Conservation (phyloP, 345 rosid genomes). For the Salix brachista region DNA sequence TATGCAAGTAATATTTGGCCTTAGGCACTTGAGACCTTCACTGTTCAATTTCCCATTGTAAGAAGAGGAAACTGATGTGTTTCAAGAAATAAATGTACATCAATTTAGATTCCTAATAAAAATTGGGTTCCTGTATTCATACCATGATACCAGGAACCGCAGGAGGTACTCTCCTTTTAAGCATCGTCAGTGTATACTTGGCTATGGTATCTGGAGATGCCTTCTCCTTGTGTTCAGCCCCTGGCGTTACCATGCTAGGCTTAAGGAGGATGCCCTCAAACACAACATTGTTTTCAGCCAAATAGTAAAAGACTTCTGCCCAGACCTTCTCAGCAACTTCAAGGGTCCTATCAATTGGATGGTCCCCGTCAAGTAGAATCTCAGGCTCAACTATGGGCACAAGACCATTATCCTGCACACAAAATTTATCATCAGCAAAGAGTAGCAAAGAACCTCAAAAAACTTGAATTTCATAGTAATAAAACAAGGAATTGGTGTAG, state of each 20-base stretch:
- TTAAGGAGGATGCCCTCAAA: constrained; percentile 91
- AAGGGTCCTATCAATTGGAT: constrained; percentile 85
- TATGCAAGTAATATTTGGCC: neutral
- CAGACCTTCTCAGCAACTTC: constrained; percentile 98
- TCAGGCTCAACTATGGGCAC: constrained; percentile 98
- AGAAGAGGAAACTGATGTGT: neutral
- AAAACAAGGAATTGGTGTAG: neutral
- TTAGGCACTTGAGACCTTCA: neutral
- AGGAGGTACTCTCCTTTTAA: constrained; percentile 87
- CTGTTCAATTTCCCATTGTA: neutral
- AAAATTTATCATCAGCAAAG: constrained; percentile 8
- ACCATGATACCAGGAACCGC: constrained; percentile 98
- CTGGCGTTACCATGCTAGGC: constrained; percentile 99
- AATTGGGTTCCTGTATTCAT: constrained; percentile 16
- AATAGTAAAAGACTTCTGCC: constrained; percentile 91
- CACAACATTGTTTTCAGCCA: constrained; percentile 85
- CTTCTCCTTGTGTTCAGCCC: constrained; percentile 89
- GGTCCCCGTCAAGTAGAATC: constrained; percentile 97
- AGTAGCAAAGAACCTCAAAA: neutral
- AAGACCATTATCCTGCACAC: constrained; percentile 80
- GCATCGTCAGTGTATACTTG: constrained; percentile 86
- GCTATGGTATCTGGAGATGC: constrained; percentile 91
- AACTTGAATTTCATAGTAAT: neutral
- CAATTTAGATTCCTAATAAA: neutral
- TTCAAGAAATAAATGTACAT: neutral